phyloP scores from a whole-genome alignment of 2,329 filamentous ascomycete genomes.

The Falciphora oryzae region DNA sequence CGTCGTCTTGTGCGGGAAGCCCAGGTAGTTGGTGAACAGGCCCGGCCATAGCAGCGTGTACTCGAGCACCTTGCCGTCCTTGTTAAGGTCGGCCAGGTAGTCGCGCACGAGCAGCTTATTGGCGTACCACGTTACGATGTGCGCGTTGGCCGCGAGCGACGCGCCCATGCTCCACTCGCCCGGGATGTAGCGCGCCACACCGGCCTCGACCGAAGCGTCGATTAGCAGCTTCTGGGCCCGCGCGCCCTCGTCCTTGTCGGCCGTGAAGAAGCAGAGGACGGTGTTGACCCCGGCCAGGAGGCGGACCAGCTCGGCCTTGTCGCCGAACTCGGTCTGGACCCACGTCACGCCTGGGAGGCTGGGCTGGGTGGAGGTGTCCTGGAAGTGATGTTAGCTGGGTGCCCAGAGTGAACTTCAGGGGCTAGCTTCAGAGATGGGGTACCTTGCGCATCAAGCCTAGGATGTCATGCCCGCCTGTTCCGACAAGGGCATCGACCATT shows the following conservation, averaged over 20 bases:
- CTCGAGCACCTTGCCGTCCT: slow-evolving; percentile 41
- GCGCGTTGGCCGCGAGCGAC: slow-evolving; percentile 16
- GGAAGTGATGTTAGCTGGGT: neutral
- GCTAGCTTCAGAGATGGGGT: no score
- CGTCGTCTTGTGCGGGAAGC: slow-evolving; percentile 39
- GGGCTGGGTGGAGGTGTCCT: slow-evolving; percentile 1
- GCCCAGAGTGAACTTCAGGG: no score
- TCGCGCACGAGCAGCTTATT: slow-evolving; percentile 43
- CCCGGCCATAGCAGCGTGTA: slow-evolving; percentile 52
- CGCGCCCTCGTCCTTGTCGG: neutral
- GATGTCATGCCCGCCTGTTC: slow-evolving; percentile 12
- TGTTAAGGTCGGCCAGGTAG: slow-evolving; percentile 48
- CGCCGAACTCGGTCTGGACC: slow-evolving; percentile 6
- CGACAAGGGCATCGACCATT: slow-evolving; percentile 12
- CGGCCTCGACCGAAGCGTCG: slow-evolving; percentile 51
- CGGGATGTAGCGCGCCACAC: slow-evolving; percentile 56
- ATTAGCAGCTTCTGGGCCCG: slow-evolving; percentile 33
- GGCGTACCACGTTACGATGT: slow-evolving; percentile 40
- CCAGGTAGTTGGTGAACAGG: slow-evolving; percentile 49
- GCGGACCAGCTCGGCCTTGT: slow-evolving; percentile 8
- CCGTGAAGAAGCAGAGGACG: slow-evolving; percentile 6
- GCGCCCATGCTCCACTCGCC: slow-evolving; percentile 46
- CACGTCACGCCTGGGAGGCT: slow-evolving; percentile 2
- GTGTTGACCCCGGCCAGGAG: slow-evolving; percentile 11
- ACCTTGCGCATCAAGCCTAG: slow-evolving; percentile 12